phyloP scores from a whole-genome alignment of 1,139 yeast species.

The Kodamaea plutei region DNA sequence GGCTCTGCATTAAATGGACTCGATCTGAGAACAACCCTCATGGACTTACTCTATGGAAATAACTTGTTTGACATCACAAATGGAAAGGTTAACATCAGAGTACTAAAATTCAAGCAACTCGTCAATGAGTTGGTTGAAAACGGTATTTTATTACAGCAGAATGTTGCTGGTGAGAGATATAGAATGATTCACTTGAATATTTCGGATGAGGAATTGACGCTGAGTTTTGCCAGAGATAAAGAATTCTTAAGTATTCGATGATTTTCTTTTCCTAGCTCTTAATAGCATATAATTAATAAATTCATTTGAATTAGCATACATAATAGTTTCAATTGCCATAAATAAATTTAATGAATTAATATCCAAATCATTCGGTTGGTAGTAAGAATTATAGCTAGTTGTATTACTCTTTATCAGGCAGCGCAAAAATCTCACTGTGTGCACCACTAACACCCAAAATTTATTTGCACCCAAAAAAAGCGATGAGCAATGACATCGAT shows the following conservation, averaged over 20 bases:
- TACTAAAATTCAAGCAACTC: conserved; percentile 47
- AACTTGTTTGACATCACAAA: conserved; percentile 11
- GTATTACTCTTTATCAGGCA: too few species aligned
- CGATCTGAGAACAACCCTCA: conserved; percentile 14
- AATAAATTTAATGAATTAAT: too few species aligned
- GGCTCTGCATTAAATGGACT: conserved; percentile 14
- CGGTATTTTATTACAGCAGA: conserved; percentile 70
- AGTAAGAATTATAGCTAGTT: too few species aligned
- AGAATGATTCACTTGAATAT: conserved; percentile 60
- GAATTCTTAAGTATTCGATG: too few species aligned
- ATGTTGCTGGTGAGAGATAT: conserved; percentile 62
- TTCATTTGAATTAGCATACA: too few species aligned
- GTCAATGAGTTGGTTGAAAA: conserved; percentile 69
- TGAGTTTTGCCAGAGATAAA: conserved; percentile 4
- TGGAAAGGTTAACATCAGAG: conserved; percentile 26
- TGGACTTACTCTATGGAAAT: conserved; percentile 30
- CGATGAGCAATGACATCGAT: conserved; percentile 24
- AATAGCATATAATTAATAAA: too few species aligned
- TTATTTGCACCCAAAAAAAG: conserved; percentile 3
- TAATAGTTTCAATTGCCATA: too few species aligned
- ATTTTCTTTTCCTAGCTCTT: too few species aligned
- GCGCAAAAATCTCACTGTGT: too few species aligned
- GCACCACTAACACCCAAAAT: too few species aligned
- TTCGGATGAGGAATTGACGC: conserved; percentile 61
- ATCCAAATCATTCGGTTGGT: too few species aligned